phyloP scores from a whole-genome alignment of 768 basidiomycete genomes.

The Chalciporus sphaerocephalus region DNA sequence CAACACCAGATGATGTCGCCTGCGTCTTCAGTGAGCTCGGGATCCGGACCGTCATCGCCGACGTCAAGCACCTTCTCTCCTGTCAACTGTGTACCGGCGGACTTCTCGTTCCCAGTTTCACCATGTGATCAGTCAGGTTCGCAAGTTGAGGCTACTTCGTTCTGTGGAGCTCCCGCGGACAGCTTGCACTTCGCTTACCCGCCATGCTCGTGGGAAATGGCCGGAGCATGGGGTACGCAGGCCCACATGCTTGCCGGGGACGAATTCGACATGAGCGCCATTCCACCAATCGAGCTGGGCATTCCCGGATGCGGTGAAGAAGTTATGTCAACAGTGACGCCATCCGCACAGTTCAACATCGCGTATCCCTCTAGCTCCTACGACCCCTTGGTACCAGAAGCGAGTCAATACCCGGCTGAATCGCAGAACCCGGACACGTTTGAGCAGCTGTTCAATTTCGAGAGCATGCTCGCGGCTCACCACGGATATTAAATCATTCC shows the following conservation, averaged over 20 bases:
- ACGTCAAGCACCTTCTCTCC: slow-evolving; percentile 50
- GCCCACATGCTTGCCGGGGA: slow-evolving; percentile 44
- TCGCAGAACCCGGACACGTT: slow-evolving; percentile 34
- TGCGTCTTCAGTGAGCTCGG: slow-evolving; percentile 42
- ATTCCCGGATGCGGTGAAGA: slow-evolving; percentile 42
- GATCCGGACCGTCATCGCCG: slow-evolving; percentile 50
- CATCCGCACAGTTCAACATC: slow-evolving; percentile 15
- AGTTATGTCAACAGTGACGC: slow-evolving; percentile 6
- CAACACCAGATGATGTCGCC: slow-evolving; percentile 48
- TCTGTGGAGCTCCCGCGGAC: slow-evolving; percentile 22
- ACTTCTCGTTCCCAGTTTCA: slow-evolving; percentile 21
- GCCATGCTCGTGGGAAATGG: slow-evolving; percentile 31
- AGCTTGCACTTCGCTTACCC: slow-evolving; percentile 28
- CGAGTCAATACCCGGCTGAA: slow-evolving; percentile 29
- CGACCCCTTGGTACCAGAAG: slow-evolving; percentile 27
- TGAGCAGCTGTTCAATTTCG: slow-evolving; percentile 36
- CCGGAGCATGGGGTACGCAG: slow-evolving; percentile 34
- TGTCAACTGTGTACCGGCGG: slow-evolving; percentile 12
- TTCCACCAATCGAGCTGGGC: slow-evolving; percentile 62
- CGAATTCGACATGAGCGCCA: slow-evolving; percentile 64
- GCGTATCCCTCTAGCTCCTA: slow-evolving; percentile 23
- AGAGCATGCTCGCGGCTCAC: slow-evolving; percentile 31
- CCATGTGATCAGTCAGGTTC: slow-evolving; percentile 14
- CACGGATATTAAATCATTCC: slow-evolving; percentile 29
- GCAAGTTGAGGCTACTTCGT: slow-evolving; percentile 11